Evolutionary conservation across 2,329 filamentous ascomycete species (phyloP), one percentile per base, ranked within the genome.

Genomic region (Diaporthe caulivora): DNA sequence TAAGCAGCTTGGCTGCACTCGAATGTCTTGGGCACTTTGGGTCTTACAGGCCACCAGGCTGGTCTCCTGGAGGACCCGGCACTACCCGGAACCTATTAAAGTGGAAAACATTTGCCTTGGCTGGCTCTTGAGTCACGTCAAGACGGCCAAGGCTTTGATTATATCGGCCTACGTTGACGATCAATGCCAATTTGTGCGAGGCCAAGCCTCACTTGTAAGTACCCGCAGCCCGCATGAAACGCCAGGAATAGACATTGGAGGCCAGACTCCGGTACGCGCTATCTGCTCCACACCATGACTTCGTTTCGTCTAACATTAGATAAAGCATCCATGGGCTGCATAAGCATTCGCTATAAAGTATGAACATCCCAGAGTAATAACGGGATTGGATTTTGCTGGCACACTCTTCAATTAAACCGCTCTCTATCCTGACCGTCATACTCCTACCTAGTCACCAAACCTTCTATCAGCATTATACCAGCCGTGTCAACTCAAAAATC

Each of bases 111-210:
- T 18, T 49, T 34, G 60, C 40, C 42, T 21, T 64, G 60, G 42
- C 10, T 11, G 60, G 42, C 42, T 34, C 60, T 37, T 11, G 60
- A 64, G 60, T 64, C 60, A 49, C 60, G 60, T 64, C 42, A 64
- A 64, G 60, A 64, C 60, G 60, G 60, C 60, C 60, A 64, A 64
- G 60, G 26, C 42, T 49, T 64, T 64, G 60, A 49, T 49, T 64
- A 64, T 24, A 64, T 64, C 60, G 60, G 24, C 21, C 18, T 26
- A 44, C 42, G 26, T 64, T 18, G 60, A 64, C 60, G 60, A 64
- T 64, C 60, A 47, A 64, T 64, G 60, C 60, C 60, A 64, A 3
- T 34, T 49, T 64, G 60, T 49, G 42, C 26, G 34, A 49, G 42
- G 60, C 60, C 60, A 64, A 64, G 60, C 60, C 60, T 64, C 44